A percentile compares a stretch with the other conserved stretches of the same genome.
Evolutionary conservation across 2,329 filamentous ascomycete genomes (phyloP).

Genomic region (Macrophomina tecta): DNA sequence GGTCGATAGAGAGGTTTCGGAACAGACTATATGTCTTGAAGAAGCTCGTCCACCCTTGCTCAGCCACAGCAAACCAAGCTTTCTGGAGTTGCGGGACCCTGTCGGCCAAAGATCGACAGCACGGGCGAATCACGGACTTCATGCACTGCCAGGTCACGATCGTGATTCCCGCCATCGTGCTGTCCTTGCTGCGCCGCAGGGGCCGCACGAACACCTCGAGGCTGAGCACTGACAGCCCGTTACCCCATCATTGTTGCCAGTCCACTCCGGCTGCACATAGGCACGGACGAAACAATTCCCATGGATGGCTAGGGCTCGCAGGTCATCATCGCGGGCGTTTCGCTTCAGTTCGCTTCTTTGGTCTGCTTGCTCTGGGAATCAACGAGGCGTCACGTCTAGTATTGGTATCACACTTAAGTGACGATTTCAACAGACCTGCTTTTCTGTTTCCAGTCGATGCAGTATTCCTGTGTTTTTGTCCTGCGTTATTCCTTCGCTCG

Average conservation of each 20-base stretch:
- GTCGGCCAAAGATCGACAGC: not conserved
- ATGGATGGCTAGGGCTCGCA: not conserved
- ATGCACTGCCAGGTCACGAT: not conserved
- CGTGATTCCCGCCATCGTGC: constrained; percentile 1
- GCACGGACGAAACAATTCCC: not conserved
- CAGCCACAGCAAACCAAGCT: not conserved
- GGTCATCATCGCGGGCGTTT: not conserved
- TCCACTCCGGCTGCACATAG: not conserved
- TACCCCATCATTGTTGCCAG: not conserved
- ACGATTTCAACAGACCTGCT: not conserved
- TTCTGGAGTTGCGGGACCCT: not conserved
- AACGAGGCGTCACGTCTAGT: not conserved
- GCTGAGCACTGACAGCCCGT: not conserved
- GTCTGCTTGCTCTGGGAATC: not conserved
- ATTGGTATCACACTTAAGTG: not conserved
- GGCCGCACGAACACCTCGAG: not conserved
- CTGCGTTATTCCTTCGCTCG: constrained; percentile 17
- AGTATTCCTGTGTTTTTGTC: not conserved
- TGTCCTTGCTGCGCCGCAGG: not conserved
- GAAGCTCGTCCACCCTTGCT: constrained; percentile 8
- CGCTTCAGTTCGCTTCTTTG: not conserved
- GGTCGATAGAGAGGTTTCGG: constrained; percentile 5
- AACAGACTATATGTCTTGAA: not conserved
- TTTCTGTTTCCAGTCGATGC: not conserved
- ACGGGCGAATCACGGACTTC: not conserved